Evolutionary conservation across 2,329 filamentous ascomycete species (phyloP), one percentile per base, ranked within the genome.

Genomic region (Fusarium nematophilum): DNA sequence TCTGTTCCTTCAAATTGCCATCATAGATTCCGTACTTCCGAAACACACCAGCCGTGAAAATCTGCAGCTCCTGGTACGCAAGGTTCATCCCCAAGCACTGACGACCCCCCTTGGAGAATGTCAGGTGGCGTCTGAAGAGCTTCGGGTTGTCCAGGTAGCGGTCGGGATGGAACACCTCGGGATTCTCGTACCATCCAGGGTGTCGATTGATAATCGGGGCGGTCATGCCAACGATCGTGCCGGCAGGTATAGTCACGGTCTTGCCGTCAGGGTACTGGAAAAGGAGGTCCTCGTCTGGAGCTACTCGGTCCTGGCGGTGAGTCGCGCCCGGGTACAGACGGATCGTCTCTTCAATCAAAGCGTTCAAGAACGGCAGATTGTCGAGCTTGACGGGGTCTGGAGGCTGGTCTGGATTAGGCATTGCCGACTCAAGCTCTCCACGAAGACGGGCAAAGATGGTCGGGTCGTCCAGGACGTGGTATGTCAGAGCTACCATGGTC

Each of bases 261-360:
- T 67, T 53, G 53, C 57, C 58, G 30, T 59, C 48, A 1, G 53
- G 9, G 6, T 57, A 56, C 27, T 51, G 27, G 30, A 72, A 75
- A 5, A 67, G 45, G 7, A 75, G 44, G 15, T 68, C 59, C 3
- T 64, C 67, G 30, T 73, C 66, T 10, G 71, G 71, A 6, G 54
- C 71, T 55, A 58, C 69, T 49, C 58, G 75, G 45, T 42, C 70
- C 58, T 64, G 72, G 50, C 59, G 56, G 64, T 26, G 68, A 36
- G 62, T 59, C 2, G 76, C 71, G 2, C 74, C 76, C 9, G 76
- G 78, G 13, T 76, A 74, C 4, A 81, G 46, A 4, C 80, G 74
- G 7, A 81, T 53, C 0, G 72, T 61, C 55, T 79, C 77, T 30
- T 69, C 65, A 9, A 78, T 70, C 14, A 75, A 62, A 2, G 76